phyloP scores from a whole-genome alignment of 805 yeast genomes.

The Hanseniaspora clermontiae region DNA sequence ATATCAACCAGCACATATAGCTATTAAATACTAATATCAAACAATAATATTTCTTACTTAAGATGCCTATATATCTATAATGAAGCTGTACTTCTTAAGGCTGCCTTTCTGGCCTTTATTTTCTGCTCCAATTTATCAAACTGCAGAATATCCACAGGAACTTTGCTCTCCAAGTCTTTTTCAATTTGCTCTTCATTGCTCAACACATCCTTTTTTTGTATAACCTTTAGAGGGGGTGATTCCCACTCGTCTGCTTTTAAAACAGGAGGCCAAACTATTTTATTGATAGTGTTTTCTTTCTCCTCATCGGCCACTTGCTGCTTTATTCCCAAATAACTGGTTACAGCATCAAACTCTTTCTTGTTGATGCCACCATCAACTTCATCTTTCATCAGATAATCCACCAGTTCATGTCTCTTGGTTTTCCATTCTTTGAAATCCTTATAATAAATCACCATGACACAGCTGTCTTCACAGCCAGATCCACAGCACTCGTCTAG shows the following conservation, averaged over 20 bases:
- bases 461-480: constrained; percentile 83
- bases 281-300: neutral
- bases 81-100: neutral
- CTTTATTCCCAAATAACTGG: constrained; percentile 5
- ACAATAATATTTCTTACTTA: no score
- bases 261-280: neutral
- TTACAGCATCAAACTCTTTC: neutral
- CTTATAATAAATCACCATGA: constrained; percentile 86
- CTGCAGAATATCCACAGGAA: constrained; percentile 8
- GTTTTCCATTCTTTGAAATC: constrained; percentile 74
- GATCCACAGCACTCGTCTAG: constrained; percentile 97
- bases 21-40: neutral
- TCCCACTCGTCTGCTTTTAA: constrained; percentile 3
- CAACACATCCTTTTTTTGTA: neutral
- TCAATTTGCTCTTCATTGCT: neutral
- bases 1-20: neutral
- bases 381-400: constrained; percentile 2
- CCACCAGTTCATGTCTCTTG: constrained; percentile 28
- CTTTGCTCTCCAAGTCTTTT: neutral
- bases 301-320: neutral
- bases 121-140: constrained; percentile 8
- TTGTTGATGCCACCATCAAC: neutral
- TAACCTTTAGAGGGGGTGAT: neutral
- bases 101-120: neutral
- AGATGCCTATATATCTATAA: neutral